These are phyloP conservation scores for Phytopythium boreale DNA, from an alignment of 352 stramenopile genomes.

Conservation along the genomic window DNA sequence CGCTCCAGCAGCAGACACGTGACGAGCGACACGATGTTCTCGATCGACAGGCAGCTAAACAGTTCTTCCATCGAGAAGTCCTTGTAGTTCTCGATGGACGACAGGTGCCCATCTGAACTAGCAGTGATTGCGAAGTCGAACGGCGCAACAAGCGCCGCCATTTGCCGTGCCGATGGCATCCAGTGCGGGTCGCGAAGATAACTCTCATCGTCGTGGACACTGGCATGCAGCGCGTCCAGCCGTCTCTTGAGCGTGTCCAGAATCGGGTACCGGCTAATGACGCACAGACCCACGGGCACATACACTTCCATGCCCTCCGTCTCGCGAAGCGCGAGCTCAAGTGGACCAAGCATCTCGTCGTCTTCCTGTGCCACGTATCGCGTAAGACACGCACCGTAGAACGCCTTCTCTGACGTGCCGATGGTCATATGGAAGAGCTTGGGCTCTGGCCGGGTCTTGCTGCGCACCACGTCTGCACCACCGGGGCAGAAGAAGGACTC, in stretches of 20 bases:
- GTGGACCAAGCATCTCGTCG: slow-evolving; percentile 55
- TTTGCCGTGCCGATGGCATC: slow-evolving; percentile 50
- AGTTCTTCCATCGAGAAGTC: slow-evolving; percentile 84
- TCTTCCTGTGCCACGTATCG: slow-evolving; percentile 73
- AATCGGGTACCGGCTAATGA: slow-evolving; percentile 81
- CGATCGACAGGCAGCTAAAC: slow-evolving; percentile 73
- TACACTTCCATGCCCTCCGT: slow-evolving; percentile 81
- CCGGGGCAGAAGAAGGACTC: slow-evolving; percentile 78
- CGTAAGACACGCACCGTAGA: slow-evolving; percentile 80
- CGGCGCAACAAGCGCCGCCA: slow-evolving; percentile 57
- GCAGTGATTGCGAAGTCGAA: slow-evolving; percentile 51
- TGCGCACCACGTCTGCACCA: slow-evolving; percentile 54
- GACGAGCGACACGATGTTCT: slow-evolving; percentile 65
- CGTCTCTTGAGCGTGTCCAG: slow-evolving; percentile 77
- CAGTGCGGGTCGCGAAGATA: slow-evolving; percentile 60
- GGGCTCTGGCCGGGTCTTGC: slow-evolving; percentile 50
- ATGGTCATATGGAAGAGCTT: slow-evolving; percentile 86
- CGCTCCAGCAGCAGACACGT: slow-evolving; percentile 74
- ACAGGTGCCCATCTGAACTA: slow-evolving; percentile 28
- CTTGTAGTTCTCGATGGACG: slow-evolving; percentile 53
- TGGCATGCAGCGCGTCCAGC: slow-evolving; percentile 56
- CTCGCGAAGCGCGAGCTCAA: slow-evolving; percentile 79
- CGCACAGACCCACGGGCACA: slow-evolving; percentile 68
- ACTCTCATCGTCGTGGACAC: slow-evolving; percentile 47
- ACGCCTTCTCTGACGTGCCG: slow-evolving; percentile 74